Conservation (phyloP, 1,284 basidiomycete genomes). For the Cutaneotrichosporon sp. region DNA sequence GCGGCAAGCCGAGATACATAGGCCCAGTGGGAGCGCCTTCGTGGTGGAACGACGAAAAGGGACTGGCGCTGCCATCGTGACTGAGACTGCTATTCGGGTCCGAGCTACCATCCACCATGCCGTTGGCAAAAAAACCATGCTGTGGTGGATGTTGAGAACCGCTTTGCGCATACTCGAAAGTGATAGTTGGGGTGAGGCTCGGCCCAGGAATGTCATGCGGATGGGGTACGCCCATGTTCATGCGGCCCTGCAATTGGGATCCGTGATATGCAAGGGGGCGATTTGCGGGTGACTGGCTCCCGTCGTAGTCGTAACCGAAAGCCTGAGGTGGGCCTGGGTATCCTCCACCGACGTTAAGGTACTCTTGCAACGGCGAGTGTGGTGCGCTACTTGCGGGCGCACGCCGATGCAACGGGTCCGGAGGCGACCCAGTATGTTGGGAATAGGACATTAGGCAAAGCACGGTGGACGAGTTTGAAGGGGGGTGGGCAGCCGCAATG, state of each 20-base stretch:
- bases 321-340: not conserved
- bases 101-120: not conserved
- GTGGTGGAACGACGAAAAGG: not conserved
- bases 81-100: not conserved
- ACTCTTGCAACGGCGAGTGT: conserved; percentile 1
- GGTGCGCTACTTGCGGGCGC: not conserved
- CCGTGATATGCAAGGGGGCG: not conserved
- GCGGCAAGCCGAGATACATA: conserved; percentile 6
- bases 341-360: not conserved
- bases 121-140: not conserved
- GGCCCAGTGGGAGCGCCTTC: not conserved
- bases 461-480: not conserved
- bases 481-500: not conserved
- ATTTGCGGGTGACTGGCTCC: not conserved
- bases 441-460: conserved; percentile 8
- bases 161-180: conserved; percentile 6
- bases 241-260: not conserved
- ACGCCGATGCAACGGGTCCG: conserved; percentile 2
- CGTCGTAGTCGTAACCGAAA: conserved; percentile 4
- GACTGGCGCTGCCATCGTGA: not conserved
- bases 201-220: not conserved
- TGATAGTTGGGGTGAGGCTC: not conserved
- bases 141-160: not conserved
- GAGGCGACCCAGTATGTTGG: conserved; percentile 3
- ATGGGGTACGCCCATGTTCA: not conserved